Evolutionary conservation across 2,329 filamentous ascomycete genomes (phyloP), one percentile per base, ranked within the genome.

Genomic region (Phoma sp.): DNA sequence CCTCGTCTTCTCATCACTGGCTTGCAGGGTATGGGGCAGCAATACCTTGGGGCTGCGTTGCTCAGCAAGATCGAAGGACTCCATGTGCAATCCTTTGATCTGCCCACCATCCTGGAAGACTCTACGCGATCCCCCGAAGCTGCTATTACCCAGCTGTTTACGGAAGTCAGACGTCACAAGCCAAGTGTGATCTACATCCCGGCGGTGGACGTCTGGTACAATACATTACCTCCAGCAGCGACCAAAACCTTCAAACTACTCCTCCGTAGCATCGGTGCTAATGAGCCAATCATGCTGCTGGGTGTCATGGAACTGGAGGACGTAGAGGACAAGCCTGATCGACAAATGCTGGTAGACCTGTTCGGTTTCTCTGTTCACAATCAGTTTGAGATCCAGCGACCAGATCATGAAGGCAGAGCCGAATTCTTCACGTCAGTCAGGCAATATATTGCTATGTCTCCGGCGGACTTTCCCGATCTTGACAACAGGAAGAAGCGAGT

Each of bases 171-270:
- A 73, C 87, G 93, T 33, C 92, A 97, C 72, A 97, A 96, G 73
- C 95, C 95, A 0, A 96, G 92, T 71, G 91, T 98, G 33, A 95
- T 99, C 46, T 98, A 93, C 75, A 89, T 99, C 38, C 93, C 95
- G 2, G 89, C 92, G 62, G 85, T 98, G 43, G 90, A 96, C 62
- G 84, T 88, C 7, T 99, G 95, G 95, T 93, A 91, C 70, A 77
- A 84, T 10, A 87, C 89, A 0, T 55, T 75, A n/a, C 78, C 91
- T 35, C 85, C 88, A 2, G 77, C 78, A 10, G 84, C 85, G 4
- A 85, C 96, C 50, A 87, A 88, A 30, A 95, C 91, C 0, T 97
- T 99, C 74, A 82, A 88, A 55, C 88, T 90, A 7, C 86, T 98
- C 73, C 77, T 99, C 32, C 86, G 87, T 61, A 89, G 89, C 2